Conservation (phyloP, 2,329 filamentous ascomycete genomes). For the Aspergillus arachidicola region DNA sequence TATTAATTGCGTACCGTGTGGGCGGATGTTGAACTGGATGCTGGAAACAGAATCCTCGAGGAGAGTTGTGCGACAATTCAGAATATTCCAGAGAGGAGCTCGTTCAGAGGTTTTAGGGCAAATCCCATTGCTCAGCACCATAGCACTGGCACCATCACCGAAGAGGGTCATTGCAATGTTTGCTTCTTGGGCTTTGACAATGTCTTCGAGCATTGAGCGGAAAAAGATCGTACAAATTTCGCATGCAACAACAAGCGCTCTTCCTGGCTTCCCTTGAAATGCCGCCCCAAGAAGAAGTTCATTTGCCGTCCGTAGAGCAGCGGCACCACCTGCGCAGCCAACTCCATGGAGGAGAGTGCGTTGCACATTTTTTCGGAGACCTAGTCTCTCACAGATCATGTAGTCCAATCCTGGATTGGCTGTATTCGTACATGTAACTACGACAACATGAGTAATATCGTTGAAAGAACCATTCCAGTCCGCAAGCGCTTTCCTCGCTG, state of each 20-base stretch:
- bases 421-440: conserved; percentile 7
- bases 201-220: neutral
- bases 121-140: conserved; percentile 4
- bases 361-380: neutral
- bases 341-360: conserved; percentile 1
- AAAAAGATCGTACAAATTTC: conserved; percentile 4
- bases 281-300: neutral
- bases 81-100: neutral
- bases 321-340: conserved; percentile 7
- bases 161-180: neutral
- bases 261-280: neutral
- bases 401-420: conserved; percentile 4
- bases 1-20: neutral
- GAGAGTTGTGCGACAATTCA: neutral
- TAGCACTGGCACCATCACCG: conserved; percentile 1
- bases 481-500: neutral
- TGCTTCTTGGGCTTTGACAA: neutral
- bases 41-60: neutral
- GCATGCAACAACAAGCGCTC: conserved; percentile 5
- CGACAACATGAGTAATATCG: conserved; percentile 1
- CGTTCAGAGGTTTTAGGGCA: neutral
- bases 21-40: neutral
- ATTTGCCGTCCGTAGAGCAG: neutral
- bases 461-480: neutral
- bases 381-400: neutral